phyloP scores from a whole-genome alignment of 345 rosid species.

The Adansonia digitata region DNA sequence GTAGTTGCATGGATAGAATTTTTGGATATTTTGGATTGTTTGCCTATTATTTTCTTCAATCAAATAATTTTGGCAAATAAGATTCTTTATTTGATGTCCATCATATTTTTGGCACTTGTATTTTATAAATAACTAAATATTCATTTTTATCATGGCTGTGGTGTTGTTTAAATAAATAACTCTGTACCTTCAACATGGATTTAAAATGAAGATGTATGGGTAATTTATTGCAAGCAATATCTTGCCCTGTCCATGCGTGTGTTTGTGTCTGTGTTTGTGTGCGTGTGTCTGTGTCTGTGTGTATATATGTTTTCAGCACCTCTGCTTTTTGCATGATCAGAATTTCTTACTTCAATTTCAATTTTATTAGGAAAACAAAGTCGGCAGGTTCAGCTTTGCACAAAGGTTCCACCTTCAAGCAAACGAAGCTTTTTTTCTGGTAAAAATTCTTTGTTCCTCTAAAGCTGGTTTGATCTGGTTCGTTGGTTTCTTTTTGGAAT shows the following conservation, averaged over 20 bases:
- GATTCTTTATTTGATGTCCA: neutral
- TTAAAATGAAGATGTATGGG: slow-evolving; percentile 4
- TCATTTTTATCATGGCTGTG: neutral
- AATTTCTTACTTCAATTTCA: slow-evolving; percentile 16
- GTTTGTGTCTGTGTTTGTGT: neutral
- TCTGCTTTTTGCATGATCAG: slow-evolving; percentile 7
- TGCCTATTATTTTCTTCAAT: neutral
- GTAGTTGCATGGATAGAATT: neutral
- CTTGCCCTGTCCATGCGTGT: no score
- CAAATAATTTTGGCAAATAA: neutral
- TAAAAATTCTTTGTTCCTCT: slow-evolving; percentile 14
- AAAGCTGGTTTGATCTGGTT: neutral
- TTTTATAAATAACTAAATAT: neutral
- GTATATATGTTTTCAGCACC: neutral
- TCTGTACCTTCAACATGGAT: neutral
- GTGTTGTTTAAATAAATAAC: neutral
- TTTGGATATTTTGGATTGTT: neutral
- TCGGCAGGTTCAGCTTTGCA: slow-evolving; percentile 66
- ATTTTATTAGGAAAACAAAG: slow-evolving; percentile 63
- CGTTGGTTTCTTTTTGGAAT: neutral
- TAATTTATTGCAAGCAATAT: neutral
- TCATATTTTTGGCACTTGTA: neutral
- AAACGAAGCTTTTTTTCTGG: slow-evolving; percentile 58
- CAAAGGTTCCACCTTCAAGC: slow-evolving; percentile 78
- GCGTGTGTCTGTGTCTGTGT: neutral